Base-by-base conservation (phyloP, 306 rosid genomes). In the Pueraria montana region DNA sequence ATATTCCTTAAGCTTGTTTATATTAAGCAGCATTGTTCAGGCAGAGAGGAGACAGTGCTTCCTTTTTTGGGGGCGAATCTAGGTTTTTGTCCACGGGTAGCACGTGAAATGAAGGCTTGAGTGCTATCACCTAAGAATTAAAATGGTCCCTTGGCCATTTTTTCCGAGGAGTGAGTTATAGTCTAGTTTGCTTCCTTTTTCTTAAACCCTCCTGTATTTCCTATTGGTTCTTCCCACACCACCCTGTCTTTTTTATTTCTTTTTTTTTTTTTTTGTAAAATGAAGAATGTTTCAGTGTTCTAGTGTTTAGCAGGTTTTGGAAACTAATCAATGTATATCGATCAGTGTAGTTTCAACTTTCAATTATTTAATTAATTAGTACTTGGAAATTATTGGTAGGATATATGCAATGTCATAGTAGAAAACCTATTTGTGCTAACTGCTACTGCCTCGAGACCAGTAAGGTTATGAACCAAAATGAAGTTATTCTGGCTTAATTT, bases 41-140 rank as follows among this genome's bases (percentile, higher is more conserved):
- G 77, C 82, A 81, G 38, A 66, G 82, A 77, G 74, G 66, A 83
- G 83, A n/a, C 16, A n/a, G 21, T 80, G 36, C 58, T 72, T 12
- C 53, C 65, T 6, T 46, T 38, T 49, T 59, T 61, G 3, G 0
- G 11, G 1, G 34, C n/a, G 61, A 62, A 21, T 79, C 40, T 36
- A 21, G 34, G 20, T 40, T 23, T 20, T 69, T 56, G 77, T 82
- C 76, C 55, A 2, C 58, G 34, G 59, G 72, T 16, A 62, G 80
- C 74, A 23, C 40, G 46, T 45, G 59, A 76, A 53, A 8, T 53
- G 77, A 70, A 74, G 61, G 78, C 45, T 73, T 55, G 26, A 80
- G 79, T 74, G 42, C 71, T 65, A 50, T 70, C 53, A 55, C 34
- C 63, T 66, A 26, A 50, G 50, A 34, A 32, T 74, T 53, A 53